These are phyloP conservation scores for Trichoderma gracile DNA, from an alignment of 2,329 filamentous ascomycete species.

Conservation along the genomic window DNA sequence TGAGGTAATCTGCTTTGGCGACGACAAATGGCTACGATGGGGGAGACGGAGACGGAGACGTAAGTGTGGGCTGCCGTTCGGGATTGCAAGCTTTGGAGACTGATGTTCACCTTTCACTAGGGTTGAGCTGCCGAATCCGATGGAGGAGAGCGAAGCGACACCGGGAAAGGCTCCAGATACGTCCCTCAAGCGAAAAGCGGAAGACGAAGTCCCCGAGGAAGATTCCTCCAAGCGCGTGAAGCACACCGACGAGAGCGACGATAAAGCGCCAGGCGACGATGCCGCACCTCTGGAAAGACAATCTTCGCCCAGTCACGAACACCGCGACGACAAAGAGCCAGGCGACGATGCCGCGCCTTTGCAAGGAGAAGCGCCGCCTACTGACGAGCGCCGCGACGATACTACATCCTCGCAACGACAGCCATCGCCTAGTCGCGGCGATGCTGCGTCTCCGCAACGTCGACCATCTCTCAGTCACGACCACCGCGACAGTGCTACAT, in stretches of 20 bases:
- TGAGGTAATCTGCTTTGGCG: slow-evolving; percentile 3
- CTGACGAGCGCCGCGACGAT: slow-evolving; percentile 4
- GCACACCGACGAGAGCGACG: slow-evolving; percentile 27
- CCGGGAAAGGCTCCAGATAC: slow-evolving; percentile 23
- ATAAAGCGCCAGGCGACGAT: slow-evolving; percentile 15
- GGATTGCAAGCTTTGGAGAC: background rate
- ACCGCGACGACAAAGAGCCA: background rate
- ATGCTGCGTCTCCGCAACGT: too few species aligned
- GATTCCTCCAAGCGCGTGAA: slow-evolving; percentile 33
- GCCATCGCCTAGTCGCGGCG: too few species aligned
- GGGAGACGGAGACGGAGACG: slow-evolving; percentile 17
- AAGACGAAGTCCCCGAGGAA: slow-evolving; percentile 28
- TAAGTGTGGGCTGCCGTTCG: background rate
- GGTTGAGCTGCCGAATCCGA: slow-evolving; percentile 7
- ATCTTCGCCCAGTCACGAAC: background rate
- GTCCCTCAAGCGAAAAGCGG: slow-evolving; percentile 37
- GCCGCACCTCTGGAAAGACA: background rate
- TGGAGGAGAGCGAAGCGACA: background rate
- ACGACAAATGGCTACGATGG: slow-evolving; percentile 23
- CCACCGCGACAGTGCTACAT: background rate
- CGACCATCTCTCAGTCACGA: too few species aligned
- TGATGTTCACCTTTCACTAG: background rate
- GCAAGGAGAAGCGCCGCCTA: too few species aligned
- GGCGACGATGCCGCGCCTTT: too few species aligned
- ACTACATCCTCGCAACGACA: too few species aligned